Conservation (phyloP, 148 eudicot genomes). For the Dysphania ambrosioides region DNA sequence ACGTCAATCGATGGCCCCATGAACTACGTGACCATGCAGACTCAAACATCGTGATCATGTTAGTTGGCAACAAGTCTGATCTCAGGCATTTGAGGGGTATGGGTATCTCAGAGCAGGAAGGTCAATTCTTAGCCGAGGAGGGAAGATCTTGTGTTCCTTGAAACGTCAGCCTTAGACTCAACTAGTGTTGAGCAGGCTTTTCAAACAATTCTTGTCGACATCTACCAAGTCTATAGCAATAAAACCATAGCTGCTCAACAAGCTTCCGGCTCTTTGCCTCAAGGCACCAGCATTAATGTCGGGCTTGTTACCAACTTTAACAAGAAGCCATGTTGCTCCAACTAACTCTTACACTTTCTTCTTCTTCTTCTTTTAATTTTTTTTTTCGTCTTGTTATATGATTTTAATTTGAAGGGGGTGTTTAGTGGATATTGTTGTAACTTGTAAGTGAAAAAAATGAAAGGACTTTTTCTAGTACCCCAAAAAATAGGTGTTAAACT, state of each 20-base stretch:
- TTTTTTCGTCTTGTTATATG: neutral
- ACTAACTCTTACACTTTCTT: neutral
- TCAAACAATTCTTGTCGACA: constrained; percentile 54
- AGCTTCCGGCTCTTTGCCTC: constrained; percentile 43
- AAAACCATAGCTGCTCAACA: constrained; percentile 73
- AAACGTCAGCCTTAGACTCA: constrained; percentile 73
- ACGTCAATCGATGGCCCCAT: constrained; percentile 60
- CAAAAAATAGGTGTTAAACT: too few species aligned
- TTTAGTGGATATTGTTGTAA: neutral
- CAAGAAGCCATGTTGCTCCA: constrained; percentile 26
- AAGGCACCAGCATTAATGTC: constrained; percentile 57
- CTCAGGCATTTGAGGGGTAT: constrained; percentile 61
- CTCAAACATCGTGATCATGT: constrained; percentile 72
- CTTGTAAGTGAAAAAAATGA: neutral
- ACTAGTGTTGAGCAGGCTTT: constrained; percentile 66
- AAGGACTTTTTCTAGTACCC: neutral
- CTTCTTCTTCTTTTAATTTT: neutral
- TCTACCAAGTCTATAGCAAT: constrained; percentile 59
- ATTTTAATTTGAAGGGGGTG: neutral
- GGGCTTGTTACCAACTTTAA: constrained; percentile 7
- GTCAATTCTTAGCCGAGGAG: constrained; percentile 47
- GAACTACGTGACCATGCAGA: constrained; percentile 74
- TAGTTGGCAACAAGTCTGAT: constrained; percentile 71
- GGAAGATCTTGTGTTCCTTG: constrained; percentile 59
- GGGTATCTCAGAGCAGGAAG: constrained; percentile 43